These are phyloP conservation scores for Sporobolus alterniflorus DNA, from an alignment of 202 grass and related monocot species.

Conservation along the genomic window DNA sequence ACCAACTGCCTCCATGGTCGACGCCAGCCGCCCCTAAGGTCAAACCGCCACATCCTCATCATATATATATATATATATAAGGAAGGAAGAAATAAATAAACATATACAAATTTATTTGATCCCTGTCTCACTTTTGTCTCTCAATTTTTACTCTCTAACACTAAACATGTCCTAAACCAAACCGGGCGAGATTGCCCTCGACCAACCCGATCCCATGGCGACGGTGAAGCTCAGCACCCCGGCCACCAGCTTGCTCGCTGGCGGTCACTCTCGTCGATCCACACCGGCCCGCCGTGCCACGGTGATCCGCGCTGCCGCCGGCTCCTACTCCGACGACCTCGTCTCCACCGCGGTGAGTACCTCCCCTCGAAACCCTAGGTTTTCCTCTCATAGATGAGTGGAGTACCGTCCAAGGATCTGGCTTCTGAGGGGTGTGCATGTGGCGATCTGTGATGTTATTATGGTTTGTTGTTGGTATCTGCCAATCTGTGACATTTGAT, in stretches of 20 bases:
- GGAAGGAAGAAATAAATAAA: no score
- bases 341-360: constrained; percentile 56
- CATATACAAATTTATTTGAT: no score
- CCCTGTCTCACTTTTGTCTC: no score
- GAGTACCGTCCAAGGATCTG: constrained; percentile 9
- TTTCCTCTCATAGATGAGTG: background rate
- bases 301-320: constrained; percentile 65
- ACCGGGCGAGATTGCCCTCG: no score
- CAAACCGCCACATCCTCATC: no score
- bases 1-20: no score
- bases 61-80: no score
- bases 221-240: constrained; percentile 60
- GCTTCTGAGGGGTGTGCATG: background rate
- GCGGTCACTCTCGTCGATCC: constrained; percentile 37
- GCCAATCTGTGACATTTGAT: constrained; percentile 28
- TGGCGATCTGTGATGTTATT: constrained; percentile 39
- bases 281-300: constrained; percentile 34
- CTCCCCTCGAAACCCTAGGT: background rate
- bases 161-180: no score
- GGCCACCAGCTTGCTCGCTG: constrained; percentile 22
- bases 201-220: constrained; percentile 37
- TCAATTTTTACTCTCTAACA: no score
- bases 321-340: constrained; percentile 89
- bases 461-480: constrained; percentile 19
- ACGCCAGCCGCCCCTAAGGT: no score